These are phyloP conservation scores for Coemansia nantahalensis DNA, from an alignment of 192 early-diverging fungal genomes.

Conservation along the genomic window DNA sequence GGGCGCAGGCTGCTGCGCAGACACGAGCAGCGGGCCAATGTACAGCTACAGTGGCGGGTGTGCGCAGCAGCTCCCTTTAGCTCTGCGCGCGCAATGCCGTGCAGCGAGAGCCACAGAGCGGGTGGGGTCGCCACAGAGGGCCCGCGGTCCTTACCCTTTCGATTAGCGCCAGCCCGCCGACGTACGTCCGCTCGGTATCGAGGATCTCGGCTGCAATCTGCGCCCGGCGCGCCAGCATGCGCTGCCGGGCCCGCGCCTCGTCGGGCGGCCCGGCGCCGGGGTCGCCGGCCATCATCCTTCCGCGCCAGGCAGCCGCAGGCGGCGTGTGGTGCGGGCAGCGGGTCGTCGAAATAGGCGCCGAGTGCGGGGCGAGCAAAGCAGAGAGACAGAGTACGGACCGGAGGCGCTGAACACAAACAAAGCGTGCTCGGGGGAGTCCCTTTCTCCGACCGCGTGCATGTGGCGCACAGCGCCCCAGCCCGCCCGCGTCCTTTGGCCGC, in stretches of 20 bases:
- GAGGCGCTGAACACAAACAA: not conserved
- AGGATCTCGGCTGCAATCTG: conserved; percentile 77
- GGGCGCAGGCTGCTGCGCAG: conserved; percentile 35
- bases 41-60: conserved; percentile 39
- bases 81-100: no score
- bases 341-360: no score
- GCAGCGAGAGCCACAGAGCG: no score
- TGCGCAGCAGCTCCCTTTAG: no score
- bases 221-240: conserved; percentile 35
- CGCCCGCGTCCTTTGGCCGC: not conserved
- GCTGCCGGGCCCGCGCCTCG: conserved; percentile 6
- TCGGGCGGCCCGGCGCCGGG: not conserved
- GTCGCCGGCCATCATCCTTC: conserved; percentile 30
- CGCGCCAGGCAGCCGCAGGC: no score
- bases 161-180: conserved; percentile 63
- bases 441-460: conserved; percentile 7
- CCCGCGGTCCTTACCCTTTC: conserved; percentile 54
- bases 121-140: no score
- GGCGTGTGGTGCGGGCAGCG: no score
- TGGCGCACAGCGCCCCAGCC: not conserved
- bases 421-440: no score
- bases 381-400: not conserved
- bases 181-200: conserved; percentile 82
- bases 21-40: conserved; percentile 42
- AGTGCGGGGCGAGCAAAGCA: no score